Evolutionary conservation across 441 rosid genomes (phyloP).

Genomic region (Theobroma grandiflorum): DNA sequence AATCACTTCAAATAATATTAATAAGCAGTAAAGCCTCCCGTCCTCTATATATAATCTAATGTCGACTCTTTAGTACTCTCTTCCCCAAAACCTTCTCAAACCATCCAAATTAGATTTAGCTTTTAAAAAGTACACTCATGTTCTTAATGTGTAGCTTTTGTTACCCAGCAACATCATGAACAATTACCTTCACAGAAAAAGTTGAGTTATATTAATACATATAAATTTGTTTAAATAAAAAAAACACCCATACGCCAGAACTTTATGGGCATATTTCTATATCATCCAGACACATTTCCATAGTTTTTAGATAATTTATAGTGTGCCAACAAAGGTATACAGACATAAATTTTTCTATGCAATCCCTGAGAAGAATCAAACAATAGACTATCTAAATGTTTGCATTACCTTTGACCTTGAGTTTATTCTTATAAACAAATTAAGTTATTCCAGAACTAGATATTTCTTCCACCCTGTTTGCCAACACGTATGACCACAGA

Average conservation of each 20-base stretch:
- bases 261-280: conserved; percentile 4
- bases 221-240: not conserved
- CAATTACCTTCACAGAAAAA: not conserved
- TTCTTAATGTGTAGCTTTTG: not conserved
- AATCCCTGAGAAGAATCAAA: not conserved
- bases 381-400: not conserved
- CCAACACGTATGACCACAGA: not conserved
- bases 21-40: not conserved
- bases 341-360: not conserved
- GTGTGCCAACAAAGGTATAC: not conserved
- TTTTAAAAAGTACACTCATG: not conserved
- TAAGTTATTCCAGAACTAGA: not conserved
- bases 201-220: not conserved
- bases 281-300: not conserved
- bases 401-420: not conserved
- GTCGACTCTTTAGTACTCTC: not conserved
- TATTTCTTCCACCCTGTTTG: not conserved
- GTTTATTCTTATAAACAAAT: not conserved
- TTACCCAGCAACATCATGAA: not conserved
- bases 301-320: not conserved
- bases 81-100: not conserved
- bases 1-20: not conserved
- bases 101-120: not conserved
- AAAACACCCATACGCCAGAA: not conserved
- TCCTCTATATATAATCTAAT: not conserved